Percentiles rank a stretch among this genome's conserved stretches.
Evolutionary conservation across 2,329 filamentous ascomycete species (phyloP).

Genomic region (Phialemoniopsis sp.): DNA sequence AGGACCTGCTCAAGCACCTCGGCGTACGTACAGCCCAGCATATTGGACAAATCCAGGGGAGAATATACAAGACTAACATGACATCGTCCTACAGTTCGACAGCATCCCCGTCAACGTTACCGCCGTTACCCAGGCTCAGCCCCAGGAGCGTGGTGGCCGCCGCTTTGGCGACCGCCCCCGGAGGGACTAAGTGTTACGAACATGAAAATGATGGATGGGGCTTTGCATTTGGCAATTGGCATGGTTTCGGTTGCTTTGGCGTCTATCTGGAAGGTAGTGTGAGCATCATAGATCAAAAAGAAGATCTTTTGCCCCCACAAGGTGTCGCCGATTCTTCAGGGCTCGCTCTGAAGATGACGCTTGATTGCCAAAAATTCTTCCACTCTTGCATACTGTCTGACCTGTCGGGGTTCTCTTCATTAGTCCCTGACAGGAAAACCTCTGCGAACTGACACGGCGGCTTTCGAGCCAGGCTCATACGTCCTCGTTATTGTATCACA

Average conservation of each 20-base stretch:
- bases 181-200: constrained; percentile 34
- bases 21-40: constrained; percentile 67
- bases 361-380: constrained; percentile 73
- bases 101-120: constrained; percentile 95
- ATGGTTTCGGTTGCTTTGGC: constrained; percentile 39
- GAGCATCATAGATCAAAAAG: constrained; percentile 55
- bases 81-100: constrained; percentile 69
- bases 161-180: constrained; percentile 39
- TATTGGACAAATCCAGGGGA: neutral
- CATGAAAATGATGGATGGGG: constrained; percentile 11
- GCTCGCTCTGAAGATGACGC: constrained; percentile 63
- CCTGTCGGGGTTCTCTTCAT: no score
- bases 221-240: constrained; percentile 36
- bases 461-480: no score
- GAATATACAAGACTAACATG: constrained; percentile 19
- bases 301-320: constrained; percentile 59
- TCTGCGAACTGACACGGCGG: no score
- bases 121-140: constrained; percentile 83
- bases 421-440: no score
- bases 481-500: no score
- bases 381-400: neutral
- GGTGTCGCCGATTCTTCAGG: constrained; percentile 85
- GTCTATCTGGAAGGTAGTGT: constrained; percentile 54
- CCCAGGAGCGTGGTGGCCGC: constrained; percentile 65
- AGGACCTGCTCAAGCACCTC: constrained; percentile 97